These are phyloP conservation scores for Logfia minima DNA, from an alignment of 129 eudicot genomes.

Conservation along the genomic window DNA sequence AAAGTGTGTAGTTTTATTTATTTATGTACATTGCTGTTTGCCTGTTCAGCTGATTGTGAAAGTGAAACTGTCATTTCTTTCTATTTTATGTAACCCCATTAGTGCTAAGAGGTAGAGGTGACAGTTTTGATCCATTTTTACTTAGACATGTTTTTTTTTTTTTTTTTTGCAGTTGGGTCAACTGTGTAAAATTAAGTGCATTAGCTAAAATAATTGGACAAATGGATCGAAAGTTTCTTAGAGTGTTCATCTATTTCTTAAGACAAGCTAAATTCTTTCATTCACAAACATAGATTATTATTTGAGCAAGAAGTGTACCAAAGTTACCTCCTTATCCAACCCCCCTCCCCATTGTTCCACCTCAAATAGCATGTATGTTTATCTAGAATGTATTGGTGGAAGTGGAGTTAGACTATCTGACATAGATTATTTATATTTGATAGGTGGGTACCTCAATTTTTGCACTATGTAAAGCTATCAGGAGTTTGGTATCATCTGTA, in stretches of 20 bases:
- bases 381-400: neutral
- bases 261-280: too few species aligned
- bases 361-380: neutral
- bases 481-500: constrained; percentile 43
- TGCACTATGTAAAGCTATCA: constrained; percentile 73
- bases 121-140: too few species aligned
- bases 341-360: too few species aligned
- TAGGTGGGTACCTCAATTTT: constrained; percentile 68
- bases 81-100: neutral
- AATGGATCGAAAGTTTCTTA: too few species aligned
- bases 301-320: too few species aligned
- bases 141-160: too few species aligned
- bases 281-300: too few species aligned
- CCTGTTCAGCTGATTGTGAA: constrained; percentile 2
- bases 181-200: too few species aligned
- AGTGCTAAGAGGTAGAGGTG: constrained; percentile 2
- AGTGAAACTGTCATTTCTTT: neutral
- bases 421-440: constrained; percentile 22
- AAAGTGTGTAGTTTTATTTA: neutral
- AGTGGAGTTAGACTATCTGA: constrained; percentile 22
- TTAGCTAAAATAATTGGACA: too few species aligned
- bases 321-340: too few species aligned
- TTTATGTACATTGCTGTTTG: neutral
- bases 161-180: too few species aligned
- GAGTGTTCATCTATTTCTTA: too few species aligned